These are phyloP conservation scores for Cyclaneusma minus DNA, from an alignment of 2,329 filamentous ascomycete species.

Conservation along the genomic window DNA sequence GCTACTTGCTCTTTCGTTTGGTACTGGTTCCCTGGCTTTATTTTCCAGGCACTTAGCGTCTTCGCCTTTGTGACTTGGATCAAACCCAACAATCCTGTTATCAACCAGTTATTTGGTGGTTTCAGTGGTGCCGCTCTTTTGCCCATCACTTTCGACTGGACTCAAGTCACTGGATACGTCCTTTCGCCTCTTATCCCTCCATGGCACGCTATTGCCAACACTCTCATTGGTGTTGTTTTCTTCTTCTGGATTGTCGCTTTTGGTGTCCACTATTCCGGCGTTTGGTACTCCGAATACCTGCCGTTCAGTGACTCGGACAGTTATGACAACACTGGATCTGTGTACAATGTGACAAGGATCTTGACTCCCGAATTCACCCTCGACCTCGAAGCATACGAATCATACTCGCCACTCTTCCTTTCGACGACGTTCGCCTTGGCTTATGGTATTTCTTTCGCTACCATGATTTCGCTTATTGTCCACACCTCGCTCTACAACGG, in stretches of 20 bases:
- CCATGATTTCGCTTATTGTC: constrained; percentile 51
- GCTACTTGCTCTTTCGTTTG: constrained; percentile 43
- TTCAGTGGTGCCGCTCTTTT: constrained; percentile 48
- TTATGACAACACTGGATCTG: constrained; percentile 52
- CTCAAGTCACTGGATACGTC: constrained; percentile 52
- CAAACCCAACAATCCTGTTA: constrained; percentile 44
- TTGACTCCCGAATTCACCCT: constrained; percentile 46
- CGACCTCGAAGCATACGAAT: constrained; percentile 45
- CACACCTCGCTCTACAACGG: constrained; percentile 54
- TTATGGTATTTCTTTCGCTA: constrained; percentile 57
- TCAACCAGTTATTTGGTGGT: constrained; percentile 60
- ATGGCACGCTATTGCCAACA: constrained; percentile 63
- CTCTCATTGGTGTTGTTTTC: constrained; percentile 46
- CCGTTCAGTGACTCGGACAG: constrained; percentile 56
- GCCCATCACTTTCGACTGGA: constrained; percentile 62
- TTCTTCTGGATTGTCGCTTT: constrained; percentile 46
- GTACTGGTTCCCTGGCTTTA: constrained; percentile 55
- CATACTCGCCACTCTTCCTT: constrained; percentile 53
- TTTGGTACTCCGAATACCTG: constrained; percentile 48
- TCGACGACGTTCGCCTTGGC: constrained; percentile 56
- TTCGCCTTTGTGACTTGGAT: constrained; percentile 62
- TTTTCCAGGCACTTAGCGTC: constrained; percentile 53
- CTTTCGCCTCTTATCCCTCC: constrained; percentile 55
- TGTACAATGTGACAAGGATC: constrained; percentile 50
- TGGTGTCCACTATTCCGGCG: constrained; percentile 48